Base-by-base conservation (phyloP, 2,329 filamentous ascomycete genomes). In the Phialophora verrucosa region DNA sequence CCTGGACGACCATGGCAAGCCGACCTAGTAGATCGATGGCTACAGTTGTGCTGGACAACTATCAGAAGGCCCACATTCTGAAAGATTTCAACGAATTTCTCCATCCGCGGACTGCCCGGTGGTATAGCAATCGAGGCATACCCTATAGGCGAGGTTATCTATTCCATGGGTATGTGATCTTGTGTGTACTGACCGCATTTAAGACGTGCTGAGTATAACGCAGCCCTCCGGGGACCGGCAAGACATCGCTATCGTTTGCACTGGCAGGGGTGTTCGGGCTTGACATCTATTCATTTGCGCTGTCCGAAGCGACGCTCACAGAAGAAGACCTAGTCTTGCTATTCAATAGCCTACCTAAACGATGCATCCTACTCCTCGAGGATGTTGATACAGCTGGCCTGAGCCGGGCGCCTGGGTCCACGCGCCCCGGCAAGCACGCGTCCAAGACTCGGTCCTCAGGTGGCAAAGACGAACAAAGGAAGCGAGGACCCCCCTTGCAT, bases 61-160 rank as follows among this genome's bases (percentile, higher is more conserved):
- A 83, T 56, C 85, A 91, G 74, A 95, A 93, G 78, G 80, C 83
- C 2, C 81, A 83, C 38, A 83, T 94, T 7, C 78, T 93, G 11
- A 80, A 81, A 38, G 91, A 95, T 71, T 88, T 94, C 74, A 91
- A 91, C 71, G 90, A 92, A 71, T 94, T 92, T 70, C 81, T 95
- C 0, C 55, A 62, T 49, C 55, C 58, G 29, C 44, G 42, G 10
- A 69, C 63, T 23, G 63, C 55, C 17, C 54, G 53, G 20, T 75
- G 70, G 71, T 73, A 75, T 61, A 54, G 63, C 31, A 66, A 68
- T 54, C 67, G 72, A 25, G 73, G 91, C 0, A 91, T 94, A 32
- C 91, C 91, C 0, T 88, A 93, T 60, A 84, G 91, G 0, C 80
- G 91, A 32, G 92, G 91, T 0, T 94, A 93, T 72, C 83, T 94